Conservation (phyloP, 2,329 filamentous ascomycete genomes). For the Didymella exigua region DNA sequence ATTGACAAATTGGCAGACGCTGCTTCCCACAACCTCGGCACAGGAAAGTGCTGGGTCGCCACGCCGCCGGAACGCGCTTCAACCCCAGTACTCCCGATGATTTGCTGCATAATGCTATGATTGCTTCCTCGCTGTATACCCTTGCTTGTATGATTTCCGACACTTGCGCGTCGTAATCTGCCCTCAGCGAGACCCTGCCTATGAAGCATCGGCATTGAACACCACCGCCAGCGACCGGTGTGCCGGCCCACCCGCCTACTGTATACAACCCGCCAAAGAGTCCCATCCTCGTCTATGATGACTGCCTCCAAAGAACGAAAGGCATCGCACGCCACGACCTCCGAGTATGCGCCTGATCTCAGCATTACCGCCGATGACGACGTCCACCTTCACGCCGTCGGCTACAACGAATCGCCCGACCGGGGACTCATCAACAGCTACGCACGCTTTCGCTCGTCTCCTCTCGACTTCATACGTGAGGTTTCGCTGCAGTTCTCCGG, state of each 20-base stretch:
- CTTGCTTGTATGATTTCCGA: neutral
- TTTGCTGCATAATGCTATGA: constrained; percentile 16
- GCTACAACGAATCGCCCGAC: constrained; percentile 58
- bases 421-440: constrained; percentile 79
- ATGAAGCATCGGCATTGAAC: constrained; percentile 9
- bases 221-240: neutral
- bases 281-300: constrained; percentile 1
- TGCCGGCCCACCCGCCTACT: no score
- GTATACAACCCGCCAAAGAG: no score
- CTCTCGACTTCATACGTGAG: constrained; percentile 84
- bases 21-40: constrained; percentile 28
- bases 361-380: constrained; percentile 53
- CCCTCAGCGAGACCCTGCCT: neutral
- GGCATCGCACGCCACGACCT: neutral
- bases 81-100: constrained; percentile 1
- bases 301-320: constrained; percentile 3
- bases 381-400: constrained; percentile 53
- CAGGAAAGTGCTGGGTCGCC: constrained; percentile 16
- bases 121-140: neutral
- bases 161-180: neutral
- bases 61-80: constrained; percentile 7
- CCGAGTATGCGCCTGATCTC: constrained; percentile 52
- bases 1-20: constrained; percentile 9
- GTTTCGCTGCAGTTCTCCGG: constrained; percentile 92
- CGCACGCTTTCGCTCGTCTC: constrained; percentile 79